Evolutionary conservation across 306 rosid genomes (phyloP).

Genomic region (Gynostemma pentaphyllum): DNA sequence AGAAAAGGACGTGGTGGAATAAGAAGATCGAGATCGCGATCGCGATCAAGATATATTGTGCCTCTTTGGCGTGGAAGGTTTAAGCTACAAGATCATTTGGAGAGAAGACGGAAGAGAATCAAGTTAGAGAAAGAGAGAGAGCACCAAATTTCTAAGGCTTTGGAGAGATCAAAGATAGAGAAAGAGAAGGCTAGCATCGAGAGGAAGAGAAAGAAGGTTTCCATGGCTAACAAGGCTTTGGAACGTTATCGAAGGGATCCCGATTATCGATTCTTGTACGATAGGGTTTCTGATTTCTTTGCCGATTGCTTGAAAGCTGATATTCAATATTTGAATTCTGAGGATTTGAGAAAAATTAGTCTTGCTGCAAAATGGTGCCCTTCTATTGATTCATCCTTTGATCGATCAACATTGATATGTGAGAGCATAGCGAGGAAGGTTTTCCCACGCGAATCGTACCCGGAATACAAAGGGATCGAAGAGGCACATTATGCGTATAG

Average conservation of each 20-base stretch:
- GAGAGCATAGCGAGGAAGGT: too few species aligned
- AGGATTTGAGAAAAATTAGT: conserved; percentile 21
- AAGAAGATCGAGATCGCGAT: not conserved
- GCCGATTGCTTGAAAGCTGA: conserved; percentile 41
- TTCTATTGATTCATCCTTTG: too few species aligned
- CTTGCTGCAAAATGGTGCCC: conserved; percentile 51
- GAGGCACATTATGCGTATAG: too few species aligned
- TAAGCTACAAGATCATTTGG: not conserved
- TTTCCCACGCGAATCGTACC: too few species aligned
- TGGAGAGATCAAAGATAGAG: conserved; percentile 9
- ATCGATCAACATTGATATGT: too few species aligned
- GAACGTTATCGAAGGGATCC: conserved; percentile 25
- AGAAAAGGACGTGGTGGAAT: not conserved
- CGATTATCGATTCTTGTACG: conserved; percentile 27
- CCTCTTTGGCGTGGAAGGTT: not conserved
- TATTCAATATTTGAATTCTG: conserved; percentile 23
- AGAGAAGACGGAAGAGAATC: not conserved
- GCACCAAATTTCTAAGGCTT: not conserved
- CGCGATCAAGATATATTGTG: not conserved
- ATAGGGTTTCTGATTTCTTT: conserved; percentile 39
- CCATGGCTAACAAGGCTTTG: conserved; percentile 49
- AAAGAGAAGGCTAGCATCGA: conserved; percentile 26
- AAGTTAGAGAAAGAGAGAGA: not conserved
- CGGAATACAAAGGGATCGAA: too few species aligned
- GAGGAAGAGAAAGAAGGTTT: conserved; percentile 27